phyloP scores from a whole-genome alignment of 768 basidiomycete species.

The Phallus indusiatus region DNA sequence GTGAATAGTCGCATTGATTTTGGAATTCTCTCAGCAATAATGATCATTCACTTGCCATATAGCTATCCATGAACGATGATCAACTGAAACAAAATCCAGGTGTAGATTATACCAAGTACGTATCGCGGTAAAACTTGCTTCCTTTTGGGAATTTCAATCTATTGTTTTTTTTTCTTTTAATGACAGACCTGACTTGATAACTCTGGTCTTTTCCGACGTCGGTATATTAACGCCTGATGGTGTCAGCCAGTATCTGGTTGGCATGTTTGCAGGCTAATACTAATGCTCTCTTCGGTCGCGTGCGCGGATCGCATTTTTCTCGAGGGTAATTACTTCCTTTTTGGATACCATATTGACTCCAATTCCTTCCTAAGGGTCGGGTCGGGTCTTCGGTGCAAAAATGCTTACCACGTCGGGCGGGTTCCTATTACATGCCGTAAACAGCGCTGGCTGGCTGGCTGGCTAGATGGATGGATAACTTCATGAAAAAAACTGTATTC shows the following conservation, averaged over 20 bases:
- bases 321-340: background rate
- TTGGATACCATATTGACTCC: background rate
- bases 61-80: slow-evolving; percentile 62
- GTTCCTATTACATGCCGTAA: background rate
- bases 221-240: slow-evolving; percentile 89
- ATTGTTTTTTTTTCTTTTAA: no score
- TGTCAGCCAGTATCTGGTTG: slow-evolving; percentile 91
- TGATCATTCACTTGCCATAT: background rate
- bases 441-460: background rate
- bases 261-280: slow-evolving; percentile 74
- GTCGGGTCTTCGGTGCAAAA: background rate
- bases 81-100: slow-evolving; percentile 78
- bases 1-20: background rate
- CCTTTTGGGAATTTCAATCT: slow-evolving; percentile 1
- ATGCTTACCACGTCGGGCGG: background rate
- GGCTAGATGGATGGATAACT: no score
- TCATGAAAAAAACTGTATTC: background rate
- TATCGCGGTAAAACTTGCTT: background rate
- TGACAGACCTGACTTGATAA: slow-evolving; percentile 79
- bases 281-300: background rate
- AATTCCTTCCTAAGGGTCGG: background rate
- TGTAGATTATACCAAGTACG: slow-evolving; percentile 88
- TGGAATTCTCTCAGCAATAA: background rate
- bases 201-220: slow-evolving; percentile 89
- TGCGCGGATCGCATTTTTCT: background rate